Evolutionary conservation across 2,329 filamentous ascomycete species (phyloP).

Genomic region (Grosmannia serpens): DNA sequence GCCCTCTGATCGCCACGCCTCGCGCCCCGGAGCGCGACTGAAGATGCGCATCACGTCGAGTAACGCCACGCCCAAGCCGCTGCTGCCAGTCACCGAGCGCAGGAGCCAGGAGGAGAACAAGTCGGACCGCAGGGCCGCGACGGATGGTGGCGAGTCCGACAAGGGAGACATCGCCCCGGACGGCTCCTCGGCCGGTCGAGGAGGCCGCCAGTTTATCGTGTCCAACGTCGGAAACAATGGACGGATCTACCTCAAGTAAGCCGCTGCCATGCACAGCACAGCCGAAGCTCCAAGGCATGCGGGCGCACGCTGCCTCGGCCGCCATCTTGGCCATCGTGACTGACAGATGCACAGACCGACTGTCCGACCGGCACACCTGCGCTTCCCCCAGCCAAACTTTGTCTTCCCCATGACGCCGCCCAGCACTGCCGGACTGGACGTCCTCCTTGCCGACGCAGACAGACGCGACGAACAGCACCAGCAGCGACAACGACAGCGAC

Average conservation of each 20-base stretch:
- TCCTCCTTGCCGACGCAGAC: constrained; percentile 22
- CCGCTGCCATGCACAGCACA: neutral
- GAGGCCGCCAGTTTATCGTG: constrained; percentile 65
- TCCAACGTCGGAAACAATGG: constrained; percentile 76
- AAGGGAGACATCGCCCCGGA: constrained; percentile 49
- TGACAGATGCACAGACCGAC: constrained; percentile 37
- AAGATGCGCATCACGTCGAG: constrained; percentile 17
- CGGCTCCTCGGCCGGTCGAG: constrained; percentile 46
- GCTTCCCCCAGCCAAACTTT: constrained; percentile 49
- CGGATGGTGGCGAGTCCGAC: constrained; percentile 40
- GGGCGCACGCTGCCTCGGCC: neutral
- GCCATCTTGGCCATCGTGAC: neutral
- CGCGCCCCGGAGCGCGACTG: constrained; percentile 12
- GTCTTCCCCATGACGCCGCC: constrained; percentile 50
- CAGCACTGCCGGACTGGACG: constrained; percentile 44
- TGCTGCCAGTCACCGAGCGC: constrained; percentile 36
- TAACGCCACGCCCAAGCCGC: constrained; percentile 21
- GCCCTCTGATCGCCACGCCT: constrained; percentile 7
- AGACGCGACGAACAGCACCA: constrained; percentile 13
- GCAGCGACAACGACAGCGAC: neutral
- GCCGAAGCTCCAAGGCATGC: too few relatives aligned
- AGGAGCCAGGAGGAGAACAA: constrained; percentile 29
- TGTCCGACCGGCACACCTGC: constrained; percentile 48
- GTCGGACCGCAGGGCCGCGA: constrained; percentile 22
- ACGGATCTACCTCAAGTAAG: constrained; percentile 65